These are phyloP conservation scores for Paratinospora sagittata DNA, from an alignment of 164 flowering plant species.

Conservation along the genomic window DNA sequence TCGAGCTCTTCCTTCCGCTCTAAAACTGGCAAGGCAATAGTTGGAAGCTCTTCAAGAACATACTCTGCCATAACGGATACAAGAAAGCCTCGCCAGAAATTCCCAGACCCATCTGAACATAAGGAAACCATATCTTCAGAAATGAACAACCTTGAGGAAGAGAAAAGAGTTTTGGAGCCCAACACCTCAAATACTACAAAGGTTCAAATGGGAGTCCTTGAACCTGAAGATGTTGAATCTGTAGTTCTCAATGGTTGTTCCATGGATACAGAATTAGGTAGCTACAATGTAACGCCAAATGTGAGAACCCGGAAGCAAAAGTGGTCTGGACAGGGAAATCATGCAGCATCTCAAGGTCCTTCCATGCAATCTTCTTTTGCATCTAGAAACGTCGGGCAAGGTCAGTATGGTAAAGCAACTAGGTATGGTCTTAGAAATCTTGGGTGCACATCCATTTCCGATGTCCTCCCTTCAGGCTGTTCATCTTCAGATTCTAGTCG, in stretches of 20 bases:
- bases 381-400: conserved; percentile 24
- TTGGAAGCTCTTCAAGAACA: conserved; percentile 57
- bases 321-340: conserved; percentile 25
- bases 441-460: conserved; percentile 50
- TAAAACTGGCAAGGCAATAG: conserved; percentile 46
- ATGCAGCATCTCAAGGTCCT: conserved; percentile 22
- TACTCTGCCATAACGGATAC: conserved; percentile 18
- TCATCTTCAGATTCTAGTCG: conserved; percentile 40
- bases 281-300: conserved; percentile 29
- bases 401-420: conserved; percentile 23
- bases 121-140: conserved; percentile 42
- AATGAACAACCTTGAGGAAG: conserved; percentile 32
- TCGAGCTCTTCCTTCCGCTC: conserved; percentile 31
- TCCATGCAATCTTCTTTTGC: conserved; percentile 26
- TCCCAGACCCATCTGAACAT: conserved; percentile 27
- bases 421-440: conserved; percentile 48
- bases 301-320: conserved; percentile 28
- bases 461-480: conserved; percentile 38
- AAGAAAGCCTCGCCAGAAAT: conserved; percentile 24
- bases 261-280: conserved; percentile 27
- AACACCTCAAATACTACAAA: conserved; percentile 21
- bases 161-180: conserved; percentile 26
- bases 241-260: conserved; percentile 14
- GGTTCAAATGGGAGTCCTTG: conserved; percentile 20
- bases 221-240: conserved; percentile 21